Evolutionary conservation across 2,329 filamentous ascomycete genomes (phyloP).

Genomic region (Monosporascus sp.): DNA sequence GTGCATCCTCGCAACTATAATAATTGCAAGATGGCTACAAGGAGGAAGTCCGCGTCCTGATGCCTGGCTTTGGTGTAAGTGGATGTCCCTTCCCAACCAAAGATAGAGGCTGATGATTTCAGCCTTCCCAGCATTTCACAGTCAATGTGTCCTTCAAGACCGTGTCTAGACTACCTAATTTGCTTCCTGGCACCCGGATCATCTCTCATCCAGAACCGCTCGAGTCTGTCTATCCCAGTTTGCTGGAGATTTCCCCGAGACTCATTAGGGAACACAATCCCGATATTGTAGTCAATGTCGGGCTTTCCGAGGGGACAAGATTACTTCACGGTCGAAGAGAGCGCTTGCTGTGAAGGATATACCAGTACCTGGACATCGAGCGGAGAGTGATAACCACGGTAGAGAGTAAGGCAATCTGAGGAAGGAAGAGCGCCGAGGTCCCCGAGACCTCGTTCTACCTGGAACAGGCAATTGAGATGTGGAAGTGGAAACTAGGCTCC

Average conservation of each 20-base stretch:
- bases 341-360: conserved; percentile 1
- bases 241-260: not conserved
- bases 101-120: not conserved
- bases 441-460: not conserved
- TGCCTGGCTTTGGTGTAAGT: conserved; percentile 1
- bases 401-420: not conserved
- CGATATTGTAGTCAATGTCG: conserved; percentile 2
- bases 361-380: conserved; percentile 1
- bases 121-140: not conserved
- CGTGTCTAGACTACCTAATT: not conserved
- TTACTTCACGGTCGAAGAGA: conserved; percentile 1
- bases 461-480: not conserved
- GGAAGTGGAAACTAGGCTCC: not conserved
- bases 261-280: conserved; percentile 2
- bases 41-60: not conserved
- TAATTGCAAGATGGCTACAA: not conserved
- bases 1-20: not conserved
- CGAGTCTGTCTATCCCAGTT: not conserved
- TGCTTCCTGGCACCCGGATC: not conserved
- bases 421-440: not conserved
- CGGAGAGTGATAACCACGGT: not conserved
- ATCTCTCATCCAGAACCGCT: conserved; percentile 1
- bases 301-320: conserved; percentile 1
- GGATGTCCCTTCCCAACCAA: not conserved
- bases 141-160: conserved; percentile 2